phyloP scores from a whole-genome alignment of 1,139 yeast genomes.

The Arxiozyma slooffiae region DNA sequence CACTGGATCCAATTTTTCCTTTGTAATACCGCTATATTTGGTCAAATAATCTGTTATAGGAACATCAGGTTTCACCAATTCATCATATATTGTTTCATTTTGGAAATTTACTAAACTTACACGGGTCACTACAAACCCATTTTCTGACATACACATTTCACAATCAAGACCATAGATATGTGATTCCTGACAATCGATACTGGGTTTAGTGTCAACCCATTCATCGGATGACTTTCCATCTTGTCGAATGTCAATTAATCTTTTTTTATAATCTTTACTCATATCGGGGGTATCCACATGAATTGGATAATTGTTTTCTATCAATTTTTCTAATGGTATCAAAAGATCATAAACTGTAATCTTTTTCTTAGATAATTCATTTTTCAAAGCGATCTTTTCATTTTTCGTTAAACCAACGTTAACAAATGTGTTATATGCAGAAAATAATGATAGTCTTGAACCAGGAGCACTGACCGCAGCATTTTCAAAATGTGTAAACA shows the following conservation, averaged over 20 bases:
- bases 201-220: slow-evolving; percentile 50
- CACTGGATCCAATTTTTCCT: slow-evolving; percentile 50
- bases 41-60: slow-evolving; percentile 74
- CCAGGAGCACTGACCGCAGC: slow-evolving; percentile 46
- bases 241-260: slow-evolving; percentile 9
- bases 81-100: slow-evolving; percentile 53
- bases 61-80: slow-evolving; percentile 65
- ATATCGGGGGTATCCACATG: slow-evolving; percentile 34
- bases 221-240: slow-evolving; percentile 22
- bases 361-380: slow-evolving; percentile 32
- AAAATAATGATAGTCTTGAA: slow-evolving; percentile 45
- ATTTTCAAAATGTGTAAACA: slow-evolving; percentile 16
- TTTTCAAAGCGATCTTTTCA: slow-evolving; percentile 39
- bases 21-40: slow-evolving; percentile 76
- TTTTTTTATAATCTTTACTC: slow-evolving; percentile 10
- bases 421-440: slow-evolving; percentile 46
- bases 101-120: slow-evolving; percentile 63
- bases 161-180: slow-evolving; percentile 79
- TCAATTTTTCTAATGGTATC: slow-evolving; percentile 39
- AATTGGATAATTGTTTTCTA: slow-evolving; percentile 48
- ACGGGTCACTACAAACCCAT: slow-evolving; percentile 63
- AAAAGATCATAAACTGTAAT: slow-evolving; percentile 48
- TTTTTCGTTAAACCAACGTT: slow-evolving; percentile 46
- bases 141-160: slow-evolving; percentile 70
- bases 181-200: slow-evolving; percentile 41